phyloP scores from a whole-genome alignment of 78 protist genomes.

The Creolimax fragrantissima region DNA sequence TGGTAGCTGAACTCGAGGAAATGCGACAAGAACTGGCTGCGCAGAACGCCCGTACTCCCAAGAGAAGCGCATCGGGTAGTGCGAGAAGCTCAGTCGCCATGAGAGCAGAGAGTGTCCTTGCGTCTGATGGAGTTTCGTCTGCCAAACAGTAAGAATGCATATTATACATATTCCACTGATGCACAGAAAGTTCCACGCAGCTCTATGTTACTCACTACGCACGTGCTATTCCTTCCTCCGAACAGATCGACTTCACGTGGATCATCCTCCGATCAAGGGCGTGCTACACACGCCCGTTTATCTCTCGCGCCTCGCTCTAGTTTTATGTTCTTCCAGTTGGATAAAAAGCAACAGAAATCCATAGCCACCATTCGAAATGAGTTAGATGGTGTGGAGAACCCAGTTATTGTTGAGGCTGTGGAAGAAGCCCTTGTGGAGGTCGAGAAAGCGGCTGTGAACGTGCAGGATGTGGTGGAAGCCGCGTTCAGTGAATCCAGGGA shows the following conservation, averaged over 20 bases:
- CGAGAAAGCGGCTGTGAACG: not conserved
- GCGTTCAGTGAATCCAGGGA: not conserved
- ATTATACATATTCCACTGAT: too few relatives aligned
- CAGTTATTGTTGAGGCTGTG: not conserved
- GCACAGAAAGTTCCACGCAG: too few relatives aligned
- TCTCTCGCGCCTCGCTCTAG: not conserved
- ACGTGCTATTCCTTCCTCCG: too few relatives aligned
- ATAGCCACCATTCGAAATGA: not conserved
- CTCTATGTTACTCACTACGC: too few relatives aligned
- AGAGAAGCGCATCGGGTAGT: not conserved
- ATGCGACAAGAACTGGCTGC: not conserved
- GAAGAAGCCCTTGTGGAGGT: not conserved
- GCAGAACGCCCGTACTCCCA: not conserved
- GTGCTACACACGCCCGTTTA: not conserved
- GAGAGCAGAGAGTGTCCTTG: not conserved
- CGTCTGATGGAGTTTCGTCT: not conserved
- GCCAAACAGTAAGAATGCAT: not conserved
- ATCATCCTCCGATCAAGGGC: too few relatives aligned
- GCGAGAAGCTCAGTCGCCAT: not conserved
- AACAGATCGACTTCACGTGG: too few relatives aligned
- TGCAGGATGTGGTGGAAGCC: not conserved
- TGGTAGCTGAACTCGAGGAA: not conserved
- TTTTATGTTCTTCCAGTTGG: not conserved
- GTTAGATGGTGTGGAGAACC: not conserved
- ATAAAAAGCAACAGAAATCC: not conserved